A percentile compares a stretch with the other conserved stretches of the same genome.
Evolutionary conservation across 768 basidiomycete genomes (phyloP).

Genomic region (Tulasnella sp.): DNA sequence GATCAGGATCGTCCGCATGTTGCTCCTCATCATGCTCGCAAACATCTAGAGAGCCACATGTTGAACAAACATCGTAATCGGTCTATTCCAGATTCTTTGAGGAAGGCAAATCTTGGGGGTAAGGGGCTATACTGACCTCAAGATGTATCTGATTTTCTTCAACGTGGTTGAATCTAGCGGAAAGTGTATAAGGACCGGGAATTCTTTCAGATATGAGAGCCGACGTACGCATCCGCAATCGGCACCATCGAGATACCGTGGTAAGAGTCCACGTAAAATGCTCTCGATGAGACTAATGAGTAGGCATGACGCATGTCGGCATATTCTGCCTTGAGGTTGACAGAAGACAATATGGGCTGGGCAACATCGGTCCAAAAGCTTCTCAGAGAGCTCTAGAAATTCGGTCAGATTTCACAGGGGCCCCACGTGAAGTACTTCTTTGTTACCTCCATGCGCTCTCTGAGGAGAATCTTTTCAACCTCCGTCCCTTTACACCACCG

Average conservation of each 20-base stretch:
- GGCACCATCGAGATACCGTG: slow-evolving; percentile 78
- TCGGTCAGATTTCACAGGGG: too few species aligned
- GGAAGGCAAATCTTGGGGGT: not conserved
- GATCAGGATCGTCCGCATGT: not conserved
- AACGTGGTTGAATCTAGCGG: slow-evolving; percentile 58
- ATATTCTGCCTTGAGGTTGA: not conserved
- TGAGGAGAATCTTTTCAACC: slow-evolving; percentile 11
- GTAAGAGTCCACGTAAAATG: slow-evolving; percentile 74
- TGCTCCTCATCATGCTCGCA: slow-evolving; percentile 53
- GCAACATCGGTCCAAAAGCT: not conserved
- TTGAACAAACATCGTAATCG: slow-evolving; percentile 61
- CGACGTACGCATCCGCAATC: slow-evolving; percentile 65
- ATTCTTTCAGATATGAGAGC: slow-evolving; percentile 23
- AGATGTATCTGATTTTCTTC: slow-evolving; percentile 62
- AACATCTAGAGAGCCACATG: slow-evolving; percentile 56
- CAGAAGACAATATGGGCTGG: not conserved
- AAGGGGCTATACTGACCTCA: slow-evolving; percentile 38
- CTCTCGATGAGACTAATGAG: slow-evolving; percentile 65
- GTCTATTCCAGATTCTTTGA: slow-evolving; percentile 34
- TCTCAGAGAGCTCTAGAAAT: not conserved
- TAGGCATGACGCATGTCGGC: slow-evolving; percentile 38
- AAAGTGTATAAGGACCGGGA: not conserved
- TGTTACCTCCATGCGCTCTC: not conserved
- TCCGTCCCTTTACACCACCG: slow-evolving; percentile 26
- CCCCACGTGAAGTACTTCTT: too few species aligned